Percentiles rank a stretch among this genome's conserved stretches.
phyloP scores from a whole-genome alignment of 495 filamentous ascomycete genomes.

The Hapsidospora chrysogenum region DNA sequence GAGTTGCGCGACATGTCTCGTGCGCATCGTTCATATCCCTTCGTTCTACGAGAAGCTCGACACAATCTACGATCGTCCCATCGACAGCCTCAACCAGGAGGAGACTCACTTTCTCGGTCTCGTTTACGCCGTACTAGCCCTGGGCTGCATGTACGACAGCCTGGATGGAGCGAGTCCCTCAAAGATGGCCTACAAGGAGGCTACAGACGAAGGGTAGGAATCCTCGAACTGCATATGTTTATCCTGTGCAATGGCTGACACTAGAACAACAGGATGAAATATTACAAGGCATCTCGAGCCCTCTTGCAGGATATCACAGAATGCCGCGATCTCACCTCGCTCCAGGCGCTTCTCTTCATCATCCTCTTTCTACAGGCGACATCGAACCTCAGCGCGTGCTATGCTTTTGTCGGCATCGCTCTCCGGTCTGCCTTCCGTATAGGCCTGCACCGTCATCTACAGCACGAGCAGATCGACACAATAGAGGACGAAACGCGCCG shows the following conservation, averaged over 20 bases:
- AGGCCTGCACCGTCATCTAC: constrained; percentile 70
- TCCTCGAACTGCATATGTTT: background rate
- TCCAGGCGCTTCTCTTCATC: constrained; percentile 85
- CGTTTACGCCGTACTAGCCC: constrained; percentile 65
- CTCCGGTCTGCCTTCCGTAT: constrained; percentile 71
- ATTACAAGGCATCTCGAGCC: constrained; percentile 57
- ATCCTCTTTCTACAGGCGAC: constrained; percentile 84
- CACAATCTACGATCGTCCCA: constrained; percentile 56
- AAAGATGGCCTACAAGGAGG: constrained; percentile 39
- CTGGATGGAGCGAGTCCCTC: constrained; percentile 20
- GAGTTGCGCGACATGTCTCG: constrained; percentile 65
- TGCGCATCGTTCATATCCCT: constrained; percentile 80
- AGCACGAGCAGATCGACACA: constrained; percentile 54
- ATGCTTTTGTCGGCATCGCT: constrained; percentile 83
- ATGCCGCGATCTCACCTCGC: constrained; percentile 67
- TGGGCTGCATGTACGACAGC: constrained; percentile 69
- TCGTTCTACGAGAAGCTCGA: constrained; percentile 67
- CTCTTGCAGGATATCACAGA: constrained; percentile 81
- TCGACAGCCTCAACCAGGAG: constrained; percentile 50
- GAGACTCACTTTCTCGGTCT: constrained; percentile 74
- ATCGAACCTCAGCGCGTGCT: constrained; percentile 81
- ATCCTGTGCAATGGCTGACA: too few relatives aligned
- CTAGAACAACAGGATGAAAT: constrained; percentile 47
- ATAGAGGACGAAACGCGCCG: constrained; percentile 74
- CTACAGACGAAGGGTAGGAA: constrained; percentile 64